phyloP scores from a whole-genome alignment of 176 grass and related monocot species.

The Poa pratensis region DNA sequence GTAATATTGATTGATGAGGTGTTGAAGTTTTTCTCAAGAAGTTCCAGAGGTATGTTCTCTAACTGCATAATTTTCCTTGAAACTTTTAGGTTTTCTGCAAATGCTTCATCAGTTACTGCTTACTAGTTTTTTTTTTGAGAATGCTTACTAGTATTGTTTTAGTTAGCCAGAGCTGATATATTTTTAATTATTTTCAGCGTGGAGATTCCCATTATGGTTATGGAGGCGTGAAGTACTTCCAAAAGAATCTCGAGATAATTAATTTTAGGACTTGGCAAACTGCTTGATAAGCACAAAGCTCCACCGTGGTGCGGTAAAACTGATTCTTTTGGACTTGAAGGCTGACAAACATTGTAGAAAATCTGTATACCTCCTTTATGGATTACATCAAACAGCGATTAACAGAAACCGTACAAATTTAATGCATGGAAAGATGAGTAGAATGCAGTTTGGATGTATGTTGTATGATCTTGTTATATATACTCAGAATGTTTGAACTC shows the following conservation, averaged over 20 bases:
- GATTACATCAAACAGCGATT: not conserved
- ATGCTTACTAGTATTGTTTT: not conserved
- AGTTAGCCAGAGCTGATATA: slow-evolving; percentile 1
- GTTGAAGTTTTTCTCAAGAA: slow-evolving; percentile 63
- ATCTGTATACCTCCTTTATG: not conserved
- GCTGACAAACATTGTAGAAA: slow-evolving; percentile 22
- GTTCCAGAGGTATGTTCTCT: too few species aligned
- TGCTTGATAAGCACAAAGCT: slow-evolving; percentile 27
- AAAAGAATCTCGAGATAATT: slow-evolving; percentile 58
- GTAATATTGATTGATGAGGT: slow-evolving; percentile 79
- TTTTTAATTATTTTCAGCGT: slow-evolving; percentile 27
- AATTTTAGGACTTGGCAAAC: slow-evolving; percentile 14
- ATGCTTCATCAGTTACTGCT: not conserved
- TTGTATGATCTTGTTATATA: slow-evolving; percentile 28
- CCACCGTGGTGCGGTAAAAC: slow-evolving; percentile 3
- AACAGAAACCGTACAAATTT: not conserved
- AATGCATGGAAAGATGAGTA: slow-evolving; percentile 8
- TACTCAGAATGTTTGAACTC: not conserved
- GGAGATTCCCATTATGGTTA: slow-evolving; percentile 41
- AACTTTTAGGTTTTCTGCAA: not conserved
- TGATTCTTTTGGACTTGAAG: slow-evolving; percentile 30
- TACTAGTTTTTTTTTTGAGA: too few species aligned
- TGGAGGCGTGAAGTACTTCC: slow-evolving; percentile 61
- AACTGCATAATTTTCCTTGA: too few species aligned
- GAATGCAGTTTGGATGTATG: slow-evolving; percentile 21